Evolutionary conservation across 2,329 filamentous ascomycete species (phyloP).

Genomic region (Apiospora malaysiana): DNA sequence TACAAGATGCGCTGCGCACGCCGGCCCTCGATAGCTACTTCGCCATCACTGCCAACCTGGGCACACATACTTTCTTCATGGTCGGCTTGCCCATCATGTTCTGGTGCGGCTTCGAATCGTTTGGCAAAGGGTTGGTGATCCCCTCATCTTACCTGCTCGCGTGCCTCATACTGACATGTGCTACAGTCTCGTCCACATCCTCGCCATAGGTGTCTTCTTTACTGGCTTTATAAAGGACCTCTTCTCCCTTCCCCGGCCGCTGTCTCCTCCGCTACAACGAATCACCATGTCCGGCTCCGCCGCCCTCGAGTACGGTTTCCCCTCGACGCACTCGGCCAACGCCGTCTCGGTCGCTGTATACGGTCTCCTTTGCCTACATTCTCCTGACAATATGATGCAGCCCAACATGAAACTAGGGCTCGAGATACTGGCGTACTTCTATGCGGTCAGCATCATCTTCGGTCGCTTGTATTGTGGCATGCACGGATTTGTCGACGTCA

Average conservation of each 20-base stretch:
- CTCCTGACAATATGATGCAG: constrained; percentile 66
- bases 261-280: constrained; percentile 88
- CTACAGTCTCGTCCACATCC: constrained; percentile 71
- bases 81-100: constrained; percentile 91
- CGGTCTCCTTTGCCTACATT: constrained; percentile 72
- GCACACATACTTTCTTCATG: constrained; percentile 99
- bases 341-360: constrained; percentile 94
- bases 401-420: constrained; percentile 65
- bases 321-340: constrained; percentile 96
- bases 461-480: constrained; percentile 97
- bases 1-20: constrained; percentile 81
- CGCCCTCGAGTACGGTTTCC: constrained; percentile 95
- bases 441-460: constrained; percentile 86
- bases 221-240: constrained; percentile 96
- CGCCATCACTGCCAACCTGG: constrained; percentile 92
- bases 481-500: constrained; percentile 94
- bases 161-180: not conserved
- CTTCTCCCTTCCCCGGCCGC: constrained; percentile 86
- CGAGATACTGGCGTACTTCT: constrained; percentile 78
- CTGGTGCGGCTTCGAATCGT: constrained; percentile 88
- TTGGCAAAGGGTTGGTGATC: constrained; percentile 80
- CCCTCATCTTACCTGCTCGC: constrained; percentile 7
- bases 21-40: constrained; percentile 94
- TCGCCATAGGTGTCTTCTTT: constrained; percentile 81
- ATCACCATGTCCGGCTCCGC: constrained; percentile 98